These are phyloP conservation scores for Daedaleopsis sinensis DNA, from an alignment of 768 basidiomycete genomes.

Conservation along the genomic window DNA sequence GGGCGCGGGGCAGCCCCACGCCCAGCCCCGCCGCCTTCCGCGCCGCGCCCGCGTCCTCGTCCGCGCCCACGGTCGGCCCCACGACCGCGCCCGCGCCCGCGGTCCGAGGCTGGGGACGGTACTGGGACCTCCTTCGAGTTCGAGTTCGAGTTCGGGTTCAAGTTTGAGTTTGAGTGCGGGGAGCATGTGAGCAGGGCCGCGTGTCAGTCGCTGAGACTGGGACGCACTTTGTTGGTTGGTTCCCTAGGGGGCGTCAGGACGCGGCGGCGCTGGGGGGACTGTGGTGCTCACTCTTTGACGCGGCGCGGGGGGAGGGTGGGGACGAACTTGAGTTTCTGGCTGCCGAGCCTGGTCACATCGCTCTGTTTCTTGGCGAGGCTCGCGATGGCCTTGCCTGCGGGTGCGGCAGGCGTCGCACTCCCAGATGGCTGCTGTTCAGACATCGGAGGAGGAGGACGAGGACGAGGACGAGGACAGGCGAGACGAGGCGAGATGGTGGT, in stretches of 20 bases:
- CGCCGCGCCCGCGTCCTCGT: constrained; percentile 31
- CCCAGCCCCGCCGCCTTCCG: constrained; percentile 43
- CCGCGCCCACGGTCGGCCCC: constrained; percentile 44
- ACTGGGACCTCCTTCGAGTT: constrained; percentile 25
- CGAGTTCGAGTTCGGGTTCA: too few species aligned
- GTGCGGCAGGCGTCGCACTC: too few species aligned
- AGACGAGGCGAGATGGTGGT: too few species aligned
- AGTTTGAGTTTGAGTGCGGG: too few species aligned
- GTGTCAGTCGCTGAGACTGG: constrained; percentile 6
- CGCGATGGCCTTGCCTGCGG: too few species aligned
- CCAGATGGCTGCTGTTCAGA: too few species aligned
- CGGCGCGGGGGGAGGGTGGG: constrained; percentile 58
- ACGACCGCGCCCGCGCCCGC: constrained; percentile 10
- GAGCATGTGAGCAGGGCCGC: background rate
- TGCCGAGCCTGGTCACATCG: too few species aligned
- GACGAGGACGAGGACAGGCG: too few species aligned
- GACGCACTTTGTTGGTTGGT: constrained; percentile 57
- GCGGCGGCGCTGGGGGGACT: constrained; percentile 13
- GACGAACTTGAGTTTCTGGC: too few species aligned
- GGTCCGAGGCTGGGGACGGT: constrained; percentile 29
- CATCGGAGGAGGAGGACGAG: too few species aligned
- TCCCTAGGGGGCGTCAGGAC: constrained; percentile 46
- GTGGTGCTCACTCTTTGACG: constrained; percentile 73
- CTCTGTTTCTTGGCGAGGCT: too few species aligned
- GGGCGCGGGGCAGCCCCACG: constrained; percentile 50